Percentiles rank a stretch among this genome's conserved stretches.
These are phyloP conservation scores for Metschnikowia proteae DNA, from an alignment of 805 yeast species.

Conservation along the genomic window DNA sequence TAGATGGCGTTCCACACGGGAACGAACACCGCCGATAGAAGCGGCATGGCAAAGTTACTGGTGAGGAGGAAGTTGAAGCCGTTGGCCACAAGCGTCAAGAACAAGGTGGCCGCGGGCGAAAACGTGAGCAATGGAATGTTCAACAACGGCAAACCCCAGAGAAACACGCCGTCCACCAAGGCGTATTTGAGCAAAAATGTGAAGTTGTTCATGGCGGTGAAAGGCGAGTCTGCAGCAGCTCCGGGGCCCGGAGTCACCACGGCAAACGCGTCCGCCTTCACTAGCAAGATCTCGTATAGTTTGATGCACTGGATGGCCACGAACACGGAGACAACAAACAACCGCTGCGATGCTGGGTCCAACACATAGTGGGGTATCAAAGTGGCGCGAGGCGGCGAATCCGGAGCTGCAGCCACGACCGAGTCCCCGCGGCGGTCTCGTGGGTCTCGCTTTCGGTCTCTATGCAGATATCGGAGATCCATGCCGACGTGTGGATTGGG, in stretches of 20 bases:
- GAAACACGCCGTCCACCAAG: constrained; percentile 64
- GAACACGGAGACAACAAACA: constrained; percentile 62
- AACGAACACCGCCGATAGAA: constrained; percentile 30
- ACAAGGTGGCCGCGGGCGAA: constrained; percentile 49
- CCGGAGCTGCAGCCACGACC: neutral
- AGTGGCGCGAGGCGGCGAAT: neutral
- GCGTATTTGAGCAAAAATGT: constrained; percentile 68
- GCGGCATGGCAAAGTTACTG: constrained; percentile 47
- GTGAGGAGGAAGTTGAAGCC: constrained; percentile 52
- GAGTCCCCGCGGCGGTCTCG: constrained; percentile 2
- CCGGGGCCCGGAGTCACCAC: neutral
- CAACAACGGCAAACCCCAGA: constrained; percentile 69
- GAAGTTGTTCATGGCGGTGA: constrained; percentile 45
- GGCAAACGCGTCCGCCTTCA: constrained; percentile 42
- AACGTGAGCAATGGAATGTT: constrained; percentile 74
- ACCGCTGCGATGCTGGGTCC: constrained; percentile 75
- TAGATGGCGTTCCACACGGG: constrained; percentile 44
- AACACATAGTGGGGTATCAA: constrained; percentile 63
- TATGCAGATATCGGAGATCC: constrained; percentile 4
- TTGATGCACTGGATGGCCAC: constrained; percentile 83
- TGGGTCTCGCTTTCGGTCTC: constrained; percentile 1
- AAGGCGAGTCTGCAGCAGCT: constrained; percentile 7
- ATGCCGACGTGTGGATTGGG: neutral
- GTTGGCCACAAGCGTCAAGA: constrained; percentile 47
- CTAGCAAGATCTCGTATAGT: constrained; percentile 60